phyloP scores from a whole-genome alignment of 257 asterid species.

The Solanum pinnatisectum region DNA sequence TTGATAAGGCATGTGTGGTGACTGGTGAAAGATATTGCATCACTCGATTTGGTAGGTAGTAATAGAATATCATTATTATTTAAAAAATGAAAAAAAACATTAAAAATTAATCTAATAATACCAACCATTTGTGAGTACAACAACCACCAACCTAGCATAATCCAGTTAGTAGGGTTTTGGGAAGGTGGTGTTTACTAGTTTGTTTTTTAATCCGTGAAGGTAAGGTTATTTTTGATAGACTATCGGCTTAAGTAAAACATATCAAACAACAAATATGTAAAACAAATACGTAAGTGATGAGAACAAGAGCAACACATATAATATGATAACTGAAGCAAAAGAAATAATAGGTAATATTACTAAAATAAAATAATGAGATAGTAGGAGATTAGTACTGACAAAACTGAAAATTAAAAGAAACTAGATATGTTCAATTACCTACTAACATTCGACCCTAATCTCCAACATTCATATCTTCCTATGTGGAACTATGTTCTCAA shows the following conservation, averaged over 20 bases:
- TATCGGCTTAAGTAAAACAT: no score
- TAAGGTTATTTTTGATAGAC: fast-evolving
- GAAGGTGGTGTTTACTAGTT: background rate
- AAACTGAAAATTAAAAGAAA: no score
- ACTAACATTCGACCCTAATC: background rate
- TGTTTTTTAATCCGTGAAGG: no score
- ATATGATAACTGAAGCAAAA: no score
- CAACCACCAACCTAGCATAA: background rate
- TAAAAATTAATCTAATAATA: background rate
- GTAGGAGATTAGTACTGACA: background rate
- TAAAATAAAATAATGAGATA: background rate
- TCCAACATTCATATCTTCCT: background rate
- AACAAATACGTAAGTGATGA: background rate
- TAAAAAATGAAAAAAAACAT: background rate
- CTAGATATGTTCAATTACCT: background rate
- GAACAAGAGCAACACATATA: background rate
- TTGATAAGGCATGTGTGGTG: background rate
- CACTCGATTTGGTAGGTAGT: background rate
- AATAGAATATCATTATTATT: background rate
- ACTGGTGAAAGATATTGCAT: background rate
- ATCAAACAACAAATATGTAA: no score
- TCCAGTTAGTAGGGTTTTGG: no score
- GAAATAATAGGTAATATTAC: no score
- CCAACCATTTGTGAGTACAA: background rate
- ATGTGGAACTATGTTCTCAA: background rate